phyloP scores from a whole-genome alignment of 148 eudicot genomes.

The Chenopodium berlandieri region DNA sequence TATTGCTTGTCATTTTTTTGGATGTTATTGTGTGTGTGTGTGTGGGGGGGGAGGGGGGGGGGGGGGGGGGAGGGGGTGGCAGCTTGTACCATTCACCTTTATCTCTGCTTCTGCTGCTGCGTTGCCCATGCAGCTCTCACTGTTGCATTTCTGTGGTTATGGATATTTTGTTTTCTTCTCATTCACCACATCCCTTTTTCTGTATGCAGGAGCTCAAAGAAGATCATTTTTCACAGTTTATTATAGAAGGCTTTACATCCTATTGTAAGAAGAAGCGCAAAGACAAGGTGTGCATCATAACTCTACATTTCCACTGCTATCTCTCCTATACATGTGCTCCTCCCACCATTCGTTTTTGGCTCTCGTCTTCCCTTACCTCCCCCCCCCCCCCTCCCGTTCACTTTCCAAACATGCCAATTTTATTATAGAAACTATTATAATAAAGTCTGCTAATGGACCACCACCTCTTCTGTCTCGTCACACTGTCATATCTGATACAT shows the following conservation, averaged over 20 bases:
- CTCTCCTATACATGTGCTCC: neutral
- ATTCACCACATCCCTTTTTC: neutral
- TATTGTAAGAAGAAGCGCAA: slow-evolving; percentile 96
- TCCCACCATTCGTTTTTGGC: neutral
- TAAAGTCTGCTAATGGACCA: neutral
- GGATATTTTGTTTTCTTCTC: neutral
- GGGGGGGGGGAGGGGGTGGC: too few species aligned
- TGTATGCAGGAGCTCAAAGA: slow-evolving; percentile 82
- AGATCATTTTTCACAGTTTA: slow-evolving; percentile 94
- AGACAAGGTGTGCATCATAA: slow-evolving; percentile 61
- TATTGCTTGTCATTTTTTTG: too few species aligned
- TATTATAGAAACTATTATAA: neutral
- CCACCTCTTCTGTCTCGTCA: neutral
- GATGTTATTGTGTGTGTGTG: too few species aligned
- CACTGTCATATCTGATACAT: neutral
- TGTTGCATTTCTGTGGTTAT: too few species aligned
- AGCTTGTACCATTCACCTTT: too few species aligned
- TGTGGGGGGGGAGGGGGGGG: too few species aligned
- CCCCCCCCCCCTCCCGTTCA: neutral
- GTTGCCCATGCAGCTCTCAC: too few species aligned
- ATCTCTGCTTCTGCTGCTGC: too few species aligned
- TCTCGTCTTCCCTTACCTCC: neutral
- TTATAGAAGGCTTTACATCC: slow-evolving; percentile 93
- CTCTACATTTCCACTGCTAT: neutral
- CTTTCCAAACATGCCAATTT: neutral